These are phyloP conservation scores for Prunus padus DNA, from an alignment of 306 rosid species.

Conservation along the genomic window DNA sequence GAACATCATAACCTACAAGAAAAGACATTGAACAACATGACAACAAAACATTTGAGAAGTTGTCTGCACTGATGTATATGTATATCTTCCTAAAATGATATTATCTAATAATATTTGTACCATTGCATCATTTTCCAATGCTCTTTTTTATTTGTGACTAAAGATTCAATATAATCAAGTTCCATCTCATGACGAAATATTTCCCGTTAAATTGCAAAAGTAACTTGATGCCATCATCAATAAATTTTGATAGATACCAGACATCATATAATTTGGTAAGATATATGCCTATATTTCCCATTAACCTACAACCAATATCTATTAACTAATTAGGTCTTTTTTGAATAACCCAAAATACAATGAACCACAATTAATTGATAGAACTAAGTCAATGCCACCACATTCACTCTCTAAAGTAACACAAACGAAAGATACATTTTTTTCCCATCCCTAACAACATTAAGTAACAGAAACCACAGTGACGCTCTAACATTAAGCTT, in stretches of 20 bases:
- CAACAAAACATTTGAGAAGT: neutral
- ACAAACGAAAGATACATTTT: neutral
- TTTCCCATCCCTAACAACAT: neutral
- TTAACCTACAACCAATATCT: neutral
- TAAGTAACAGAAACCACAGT: neutral
- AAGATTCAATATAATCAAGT: neutral
- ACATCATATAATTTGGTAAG: neutral
- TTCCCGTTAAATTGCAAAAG: neutral
- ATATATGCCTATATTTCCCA: neutral
- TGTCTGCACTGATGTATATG: neutral
- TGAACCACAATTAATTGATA: neutral
- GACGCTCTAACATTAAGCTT: neutral
- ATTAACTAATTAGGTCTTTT: neutral
- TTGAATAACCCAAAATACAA: neutral
- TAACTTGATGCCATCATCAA: neutral
- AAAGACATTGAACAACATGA: slow-evolving; percentile 4
- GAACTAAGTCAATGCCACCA: neutral
- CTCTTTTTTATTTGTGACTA: neutral
- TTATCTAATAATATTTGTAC: neutral
- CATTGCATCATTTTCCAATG: neutral
- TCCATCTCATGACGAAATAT: neutral
- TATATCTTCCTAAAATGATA: neutral
- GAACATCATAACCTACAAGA: slow-evolving; percentile 9
- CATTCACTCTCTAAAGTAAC: neutral
- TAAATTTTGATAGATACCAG: neutral